phyloP scores from a whole-genome alignment of 2,329 filamentous ascomycete species.

The Neospermospora avenae region DNA sequence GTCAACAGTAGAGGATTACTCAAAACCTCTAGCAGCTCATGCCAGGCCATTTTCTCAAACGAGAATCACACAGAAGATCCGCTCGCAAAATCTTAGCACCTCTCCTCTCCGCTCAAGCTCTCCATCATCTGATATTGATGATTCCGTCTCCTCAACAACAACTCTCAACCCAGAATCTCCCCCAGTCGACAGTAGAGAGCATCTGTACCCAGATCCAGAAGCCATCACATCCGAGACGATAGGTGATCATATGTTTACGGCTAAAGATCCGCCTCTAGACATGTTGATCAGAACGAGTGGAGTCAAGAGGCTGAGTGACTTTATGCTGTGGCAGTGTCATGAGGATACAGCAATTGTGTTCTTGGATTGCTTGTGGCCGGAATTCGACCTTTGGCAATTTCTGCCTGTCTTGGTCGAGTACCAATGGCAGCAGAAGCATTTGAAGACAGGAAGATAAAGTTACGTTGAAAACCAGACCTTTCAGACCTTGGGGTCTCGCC shows the following conservation, averaged over 20 bases:
- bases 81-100: conserved; percentile 55
- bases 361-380: conserved; percentile 88
- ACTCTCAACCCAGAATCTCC: conserved; percentile 41
- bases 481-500: too few species aligned
- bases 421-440: conserved; percentile 56
- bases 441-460: conserved; percentile 33
- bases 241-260: conserved; percentile 83
- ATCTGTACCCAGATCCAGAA: conserved; percentile 70
- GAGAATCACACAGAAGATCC: conserved; percentile 82
- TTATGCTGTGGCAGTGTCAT: conserved; percentile 98
- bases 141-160: conserved; percentile 58
- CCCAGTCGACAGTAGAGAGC: conserved; percentile 31
- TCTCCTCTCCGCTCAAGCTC: conserved; percentile 40
- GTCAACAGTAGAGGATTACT: conserved; percentile 83
- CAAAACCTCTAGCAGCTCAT: conserved; percentile 61
- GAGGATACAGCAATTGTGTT: conserved; percentile 91
- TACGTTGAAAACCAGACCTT: conserved; percentile 7
- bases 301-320: conserved; percentile 89
- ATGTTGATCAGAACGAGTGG: conserved; percentile 90
- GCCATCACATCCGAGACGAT: conserved; percentile 80
- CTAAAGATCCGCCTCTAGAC: conserved; percentile 81
- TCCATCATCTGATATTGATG: conserved; percentile 44
- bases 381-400: conserved; percentile 93
- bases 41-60: conserved; percentile 80
- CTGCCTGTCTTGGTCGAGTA: conserved; percentile 90